These are phyloP conservation scores for Microdochium bolleyi DNA, from an alignment of 2,329 filamentous ascomycete species.

Conservation along the genomic window DNA sequence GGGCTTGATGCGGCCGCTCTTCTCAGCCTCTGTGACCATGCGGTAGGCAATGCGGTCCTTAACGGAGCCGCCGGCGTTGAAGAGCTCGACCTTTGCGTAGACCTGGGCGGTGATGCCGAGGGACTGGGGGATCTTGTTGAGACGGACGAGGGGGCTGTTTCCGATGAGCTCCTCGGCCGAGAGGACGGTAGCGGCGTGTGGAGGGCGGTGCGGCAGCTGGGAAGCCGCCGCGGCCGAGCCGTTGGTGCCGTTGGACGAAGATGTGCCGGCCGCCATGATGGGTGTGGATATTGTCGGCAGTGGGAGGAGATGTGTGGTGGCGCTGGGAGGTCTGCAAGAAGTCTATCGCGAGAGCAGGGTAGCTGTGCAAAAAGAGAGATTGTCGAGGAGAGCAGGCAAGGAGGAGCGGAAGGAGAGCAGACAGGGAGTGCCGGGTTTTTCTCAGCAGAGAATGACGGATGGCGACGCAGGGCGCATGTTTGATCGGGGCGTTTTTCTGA, in stretches of 20 bases:
- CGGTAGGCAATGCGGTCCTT: slow-evolving; percentile 93
- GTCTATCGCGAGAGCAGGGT: not conserved
- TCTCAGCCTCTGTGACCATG: slow-evolving; percentile 96
- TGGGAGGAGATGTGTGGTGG: not conserved
- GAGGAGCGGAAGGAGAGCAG: not conserved
- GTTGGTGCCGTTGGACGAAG: slow-evolving; percentile 6
- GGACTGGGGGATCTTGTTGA: slow-evolving; percentile 89
- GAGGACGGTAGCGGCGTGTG: slow-evolving; percentile 28
- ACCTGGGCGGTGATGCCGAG: slow-evolving; percentile 83
- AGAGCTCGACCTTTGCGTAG: slow-evolving; percentile 86
- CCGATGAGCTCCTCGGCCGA: slow-evolving; percentile 84
- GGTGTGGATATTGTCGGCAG: too few species aligned
- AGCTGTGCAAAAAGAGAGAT: not conserved
- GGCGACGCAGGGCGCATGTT: not conserved
- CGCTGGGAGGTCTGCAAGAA: not conserved
- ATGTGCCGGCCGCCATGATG: not conserved
- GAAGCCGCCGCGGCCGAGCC: slow-evolving; percentile 6
- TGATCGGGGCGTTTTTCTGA: not conserved
- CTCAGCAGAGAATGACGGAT: not conserved
- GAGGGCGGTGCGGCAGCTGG: slow-evolving; percentile 14
- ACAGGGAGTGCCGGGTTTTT: not conserved
- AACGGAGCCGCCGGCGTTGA: slow-evolving; percentile 89
- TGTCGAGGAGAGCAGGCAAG: not conserved
- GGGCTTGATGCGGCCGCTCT: slow-evolving; percentile 85
- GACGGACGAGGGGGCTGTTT: slow-evolving; percentile 87